A percentile compares a stretch with the other conserved stretches of the same genome.
phyloP scores from a whole-genome alignment of 2,329 filamentous ascomycete genomes.

The Endocalyx cinctus region DNA sequence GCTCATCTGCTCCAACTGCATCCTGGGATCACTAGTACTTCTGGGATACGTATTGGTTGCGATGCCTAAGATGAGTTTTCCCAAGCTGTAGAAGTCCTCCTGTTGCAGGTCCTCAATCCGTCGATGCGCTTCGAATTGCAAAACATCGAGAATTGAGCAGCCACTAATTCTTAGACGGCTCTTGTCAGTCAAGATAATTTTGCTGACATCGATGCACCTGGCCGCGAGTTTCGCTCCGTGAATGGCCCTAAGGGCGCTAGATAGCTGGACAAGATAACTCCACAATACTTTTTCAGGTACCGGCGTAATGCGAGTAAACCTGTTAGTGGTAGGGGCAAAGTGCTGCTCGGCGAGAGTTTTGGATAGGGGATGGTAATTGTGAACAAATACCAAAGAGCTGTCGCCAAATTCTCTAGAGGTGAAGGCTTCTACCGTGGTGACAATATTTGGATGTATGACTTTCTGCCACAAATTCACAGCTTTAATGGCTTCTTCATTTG shows the following conservation, averaged over 20 bases:
- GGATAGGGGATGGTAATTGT: constrained; percentile 86
- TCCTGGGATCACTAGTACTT: constrained; percentile 57
- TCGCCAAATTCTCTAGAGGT: constrained; percentile 91
- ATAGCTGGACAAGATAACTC: constrained; percentile 89
- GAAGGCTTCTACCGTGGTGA: constrained; percentile 86
- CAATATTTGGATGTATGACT: constrained; percentile 74
- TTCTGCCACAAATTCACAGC: constrained; percentile 86
- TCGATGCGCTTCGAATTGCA: constrained; percentile 70
- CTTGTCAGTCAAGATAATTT: constrained; percentile 85
- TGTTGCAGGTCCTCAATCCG: constrained; percentile 74
- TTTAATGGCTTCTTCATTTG: constrained; percentile 82
- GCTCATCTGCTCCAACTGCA: constrained; percentile 70
- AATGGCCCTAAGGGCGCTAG: constrained; percentile 81
- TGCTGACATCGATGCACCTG: constrained; percentile 78
- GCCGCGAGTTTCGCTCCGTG: constrained; percentile 79
- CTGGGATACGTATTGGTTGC: constrained; percentile 61
- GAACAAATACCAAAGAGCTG: constrained; percentile 89
- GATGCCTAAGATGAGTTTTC: constrained; percentile 76
- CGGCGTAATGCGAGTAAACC: constrained; percentile 39
- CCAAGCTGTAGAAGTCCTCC: constrained; percentile 82
- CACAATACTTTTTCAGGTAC: constrained; percentile 75
- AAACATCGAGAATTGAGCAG: constrained; percentile 84
- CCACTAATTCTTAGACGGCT: constrained; percentile 84
- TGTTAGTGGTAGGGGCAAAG: constrained; percentile 49
- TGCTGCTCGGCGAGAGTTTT: constrained; percentile 87